Evolutionary conservation across 306 rosid genomes (phyloP).

Genomic region (Ceratonia siliqua): DNA sequence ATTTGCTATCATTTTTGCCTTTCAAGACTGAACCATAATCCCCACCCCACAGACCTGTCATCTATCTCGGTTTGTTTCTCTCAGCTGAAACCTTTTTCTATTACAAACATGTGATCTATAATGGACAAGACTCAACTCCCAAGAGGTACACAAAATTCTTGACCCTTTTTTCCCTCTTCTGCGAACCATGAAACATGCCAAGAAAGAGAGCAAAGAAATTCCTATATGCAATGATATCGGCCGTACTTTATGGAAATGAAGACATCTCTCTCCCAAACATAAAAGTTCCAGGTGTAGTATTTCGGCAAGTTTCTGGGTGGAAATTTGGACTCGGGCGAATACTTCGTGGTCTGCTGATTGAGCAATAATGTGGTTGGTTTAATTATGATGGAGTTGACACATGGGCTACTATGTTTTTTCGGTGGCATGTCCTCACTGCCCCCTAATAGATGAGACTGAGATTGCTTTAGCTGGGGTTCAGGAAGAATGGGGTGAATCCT

Average conservation of each 20-base stretch:
- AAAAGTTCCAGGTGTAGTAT: conserved; percentile 3
- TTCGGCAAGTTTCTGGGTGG: conserved; percentile 38
- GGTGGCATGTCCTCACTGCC: conserved; percentile 40
- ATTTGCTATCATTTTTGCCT: conserved; percentile 43
- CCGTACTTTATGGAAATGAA: conserved; percentile 8
- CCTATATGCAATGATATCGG: conserved; percentile 3
- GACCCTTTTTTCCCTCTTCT: background rate
- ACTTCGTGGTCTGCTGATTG: conserved; percentile 29
- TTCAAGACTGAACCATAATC: conserved; percentile 31
- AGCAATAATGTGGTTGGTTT: conserved; percentile 36
- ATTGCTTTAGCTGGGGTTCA: conserved; percentile 5
- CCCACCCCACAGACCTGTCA: conserved; percentile 27
- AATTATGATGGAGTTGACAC: conserved; percentile 47
- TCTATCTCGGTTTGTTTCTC: conserved; percentile 2
- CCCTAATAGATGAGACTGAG: conserved; percentile 13
- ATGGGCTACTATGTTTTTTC: conserved; percentile 31
- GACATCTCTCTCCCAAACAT: conserved; percentile 9
- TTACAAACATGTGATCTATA: conserved; percentile 18
- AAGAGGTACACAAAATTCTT: background rate
- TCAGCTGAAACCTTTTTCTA: conserved; percentile 22
- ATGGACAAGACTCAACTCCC: conserved; percentile 5
- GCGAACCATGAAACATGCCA: conserved; percentile 10
- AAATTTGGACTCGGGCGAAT: conserved; percentile 33
- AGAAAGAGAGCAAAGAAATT: background rate
- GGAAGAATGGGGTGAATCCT: background rate